A percentile compares a stretch with the other conserved stretches of the same genome.
These are phyloP conservation scores for Boletus subcaerulescens DNA, from an alignment of 768 basidiomycete genomes.

Conservation along the genomic window DNA sequence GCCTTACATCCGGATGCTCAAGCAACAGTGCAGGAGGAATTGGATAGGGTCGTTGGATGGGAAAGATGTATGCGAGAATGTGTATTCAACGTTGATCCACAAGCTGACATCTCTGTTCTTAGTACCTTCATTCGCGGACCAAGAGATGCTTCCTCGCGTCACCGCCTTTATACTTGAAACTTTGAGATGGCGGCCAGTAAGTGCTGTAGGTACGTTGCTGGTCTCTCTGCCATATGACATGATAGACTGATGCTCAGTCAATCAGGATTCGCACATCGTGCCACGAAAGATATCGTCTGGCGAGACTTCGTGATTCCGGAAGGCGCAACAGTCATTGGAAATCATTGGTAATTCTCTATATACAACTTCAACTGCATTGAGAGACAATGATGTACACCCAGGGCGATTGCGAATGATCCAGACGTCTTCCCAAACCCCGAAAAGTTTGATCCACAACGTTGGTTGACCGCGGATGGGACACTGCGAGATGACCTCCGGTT, in stretches of 20 bases:
- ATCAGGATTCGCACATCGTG: conserved; percentile 2
- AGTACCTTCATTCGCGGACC: conserved; percentile 8
- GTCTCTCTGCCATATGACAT: neutral
- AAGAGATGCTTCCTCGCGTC: neutral
- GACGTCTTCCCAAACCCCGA: conserved; percentile 6
- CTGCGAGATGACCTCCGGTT: conserved; percentile 5
- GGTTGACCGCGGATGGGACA: neutral
- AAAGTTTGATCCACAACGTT: conserved; percentile 2
- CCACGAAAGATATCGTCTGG: conserved; percentile 5
- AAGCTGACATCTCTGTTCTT: neutral
- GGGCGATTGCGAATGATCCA: conserved; percentile 7
- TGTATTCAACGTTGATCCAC: too few species aligned
- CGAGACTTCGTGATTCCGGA: conserved; percentile 4
- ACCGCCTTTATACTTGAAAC: conserved; percentile 2
- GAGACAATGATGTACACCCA: neutral
- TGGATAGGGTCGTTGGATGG: conserved; percentile 3
- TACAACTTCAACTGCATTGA: neutral
- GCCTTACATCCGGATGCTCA: conserved; percentile 5
- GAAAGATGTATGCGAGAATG: conserved; percentile 5
- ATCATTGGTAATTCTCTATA: neutral
- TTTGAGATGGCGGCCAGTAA: conserved; percentile 5
- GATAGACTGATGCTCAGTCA: neutral
- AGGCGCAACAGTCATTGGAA: conserved; percentile 4
- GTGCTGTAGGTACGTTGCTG: neutral
- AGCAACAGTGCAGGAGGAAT: conserved; percentile 5